Percentiles rank a stretch among this genome's conserved stretches.
These are phyloP conservation scores for Lupinus albus DNA, from an alignment of 306 rosid species.

Conservation along the genomic window DNA sequence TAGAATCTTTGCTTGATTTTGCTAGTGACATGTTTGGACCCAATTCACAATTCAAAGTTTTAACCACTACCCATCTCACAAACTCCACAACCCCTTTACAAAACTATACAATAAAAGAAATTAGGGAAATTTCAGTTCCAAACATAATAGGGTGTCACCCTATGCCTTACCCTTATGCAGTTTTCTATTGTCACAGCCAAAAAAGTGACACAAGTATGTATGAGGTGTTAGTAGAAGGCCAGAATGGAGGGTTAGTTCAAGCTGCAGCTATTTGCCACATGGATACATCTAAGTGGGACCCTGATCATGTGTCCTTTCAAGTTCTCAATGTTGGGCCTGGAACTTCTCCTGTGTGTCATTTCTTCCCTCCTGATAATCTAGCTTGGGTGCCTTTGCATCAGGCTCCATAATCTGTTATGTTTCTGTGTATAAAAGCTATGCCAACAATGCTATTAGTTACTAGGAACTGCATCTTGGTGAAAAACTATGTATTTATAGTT, in stretches of 20 bases:
- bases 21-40: conserved; percentile 49
- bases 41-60: conserved; percentile 42
- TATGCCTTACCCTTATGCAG: conserved; percentile 78
- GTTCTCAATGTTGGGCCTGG: conserved; percentile 61
- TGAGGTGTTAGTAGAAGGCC: conserved; percentile 56
- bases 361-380: conserved; percentile 66
- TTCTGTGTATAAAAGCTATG: background rate
- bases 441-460: background rate
- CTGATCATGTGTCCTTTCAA: conserved; percentile 55
- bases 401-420: conserved; percentile 25
- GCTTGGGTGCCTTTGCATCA: conserved; percentile 54
- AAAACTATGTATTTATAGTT: conserved; percentile 8
- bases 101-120: conserved; percentile 58
- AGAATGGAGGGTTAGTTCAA: conserved; percentile 58
- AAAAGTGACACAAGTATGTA: conserved; percentile 51
- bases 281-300: conserved; percentile 81
- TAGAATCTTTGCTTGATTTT: conserved; percentile 66
- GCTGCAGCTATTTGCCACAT: conserved; percentile 75
- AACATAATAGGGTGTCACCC: conserved; percentile 69
- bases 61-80: conserved; percentile 53
- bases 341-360: conserved; percentile 74
- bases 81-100: conserved; percentile 49
- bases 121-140: conserved; percentile 46
- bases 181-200: conserved; percentile 72
- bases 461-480: background rate